Base-by-base conservation (phyloP, 129 eudicot genomes). In the Ambrosia trifida region DNA sequence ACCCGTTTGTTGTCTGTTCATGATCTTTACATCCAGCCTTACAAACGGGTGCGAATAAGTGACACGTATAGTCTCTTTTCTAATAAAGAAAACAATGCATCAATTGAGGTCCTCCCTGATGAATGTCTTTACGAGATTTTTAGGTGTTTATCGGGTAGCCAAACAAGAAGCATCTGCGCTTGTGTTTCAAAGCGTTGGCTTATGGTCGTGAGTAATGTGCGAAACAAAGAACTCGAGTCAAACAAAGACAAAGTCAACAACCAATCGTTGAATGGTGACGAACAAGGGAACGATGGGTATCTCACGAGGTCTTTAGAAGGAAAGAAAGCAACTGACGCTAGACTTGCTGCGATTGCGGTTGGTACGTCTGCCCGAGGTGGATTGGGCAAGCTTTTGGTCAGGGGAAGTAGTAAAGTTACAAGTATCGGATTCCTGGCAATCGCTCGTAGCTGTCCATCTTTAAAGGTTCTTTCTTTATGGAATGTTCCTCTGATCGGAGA, bases 121-220 rank as follows among this genome's bases (percentile, higher is more conserved):
- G 98, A 93, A 80, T 93, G 98, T 83, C 88, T 93, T 46, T 89
- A 81, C 17, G 98, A 93, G 87, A 89, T 93, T 76, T 82, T 93
- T 68, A 87, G 84, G 49, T 92, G 83, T 43, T 46, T 93, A 73
- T 85, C 96, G 1, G 84, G 83, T 28, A 87, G 88, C 65, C 89
- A 72, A 61, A 83, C 80, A 54, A 85, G 96, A 74, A 87, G 96
- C 62, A 68, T 75, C 19, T 62, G 90, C 2, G 96, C 98, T 66
- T 83, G 95, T 81, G 98, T 93, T 47, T 93, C 98, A 50, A 89
- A 82, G 82, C 95, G 78, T 2, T 93, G 98, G 96, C 92, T 93
- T 38, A 63, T 63, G 57, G 53, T 89, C 41, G 70, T 87, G 69
- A 75, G 95, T 17, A 84, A 76, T 50, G 74, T 89, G 44, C 77